Conservation (phyloP, 225 moss, liverwort and hornwort species). For the Polytrichum commune region DNA sequence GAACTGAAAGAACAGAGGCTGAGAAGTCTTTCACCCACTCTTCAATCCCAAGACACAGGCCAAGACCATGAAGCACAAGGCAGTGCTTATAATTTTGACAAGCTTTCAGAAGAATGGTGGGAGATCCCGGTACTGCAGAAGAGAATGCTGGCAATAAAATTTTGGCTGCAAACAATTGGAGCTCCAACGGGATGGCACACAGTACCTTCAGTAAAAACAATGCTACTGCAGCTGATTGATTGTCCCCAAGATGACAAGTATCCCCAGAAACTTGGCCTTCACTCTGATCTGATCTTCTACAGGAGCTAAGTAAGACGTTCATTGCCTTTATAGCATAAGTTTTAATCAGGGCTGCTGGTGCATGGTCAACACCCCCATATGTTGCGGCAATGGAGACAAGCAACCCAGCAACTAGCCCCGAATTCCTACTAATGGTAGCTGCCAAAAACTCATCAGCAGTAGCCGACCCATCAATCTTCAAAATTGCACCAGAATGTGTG, state of each 20-base stretch:
- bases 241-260: no score
- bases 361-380: constrained; percentile 64
- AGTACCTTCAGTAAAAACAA: constrained; percentile 58
- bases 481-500: constrained; percentile 51
- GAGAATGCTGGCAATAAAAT: constrained; percentile 72
- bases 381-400: constrained; percentile 66
- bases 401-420: constrained; percentile 49
- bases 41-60: constrained; percentile 62
- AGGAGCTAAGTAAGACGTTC: constrained; percentile 51
- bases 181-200: constrained; percentile 54
- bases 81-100: constrained; percentile 47
- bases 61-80: constrained; percentile 70
- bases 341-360: constrained; percentile 73
- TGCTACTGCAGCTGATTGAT: constrained; percentile 14
- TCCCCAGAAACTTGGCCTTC: constrained; percentile 7
- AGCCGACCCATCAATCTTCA: constrained; percentile 65
- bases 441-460: constrained; percentile 61
- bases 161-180: constrained; percentile 60
- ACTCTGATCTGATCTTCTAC: constrained; percentile 18
- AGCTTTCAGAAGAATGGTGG: constrained; percentile 37
- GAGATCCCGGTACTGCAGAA: constrained; percentile 39
- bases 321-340: constrained; percentile 73
- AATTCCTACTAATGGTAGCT: constrained; percentile 52
- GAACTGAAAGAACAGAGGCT: constrained; percentile 29
- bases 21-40: constrained; percentile 69